Evolutionary conservation across 306 rosid genomes (phyloP), one percentile per base, ranked within the genome.

Genomic region (Begonia fuchsioides): DNA sequence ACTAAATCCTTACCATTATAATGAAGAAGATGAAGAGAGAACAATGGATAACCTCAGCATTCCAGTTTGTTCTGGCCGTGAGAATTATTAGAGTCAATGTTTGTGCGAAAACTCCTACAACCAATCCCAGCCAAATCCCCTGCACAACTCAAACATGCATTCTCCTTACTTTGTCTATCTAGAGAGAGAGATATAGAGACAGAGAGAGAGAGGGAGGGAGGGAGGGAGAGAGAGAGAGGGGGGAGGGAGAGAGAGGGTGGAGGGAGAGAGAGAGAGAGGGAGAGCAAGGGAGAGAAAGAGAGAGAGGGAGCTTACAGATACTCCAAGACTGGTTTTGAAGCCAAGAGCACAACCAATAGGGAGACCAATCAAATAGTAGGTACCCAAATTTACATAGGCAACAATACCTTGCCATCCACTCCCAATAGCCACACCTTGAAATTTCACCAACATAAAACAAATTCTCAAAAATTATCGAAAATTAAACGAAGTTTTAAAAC

Each of bases 391-490:
- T 13, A 83, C 84, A 64, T 83, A 83, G 49, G 84, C 87, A 20
- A 83, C 84, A 13, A 76, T 55, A 17, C 46, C 82, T 71, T 83
- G 93, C 94, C 94, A 78, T 68, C 87, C 87, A 56, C 81, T 78
- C 57, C 87, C 93, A 76, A 83, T 71, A 47, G 94, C 94, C 53
- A 79, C 87, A 10, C 82, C 93, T 81, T 52, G 52, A n/a, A 51
- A 63, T 8, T 15, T 46, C 50, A 44, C 38, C 32, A 18, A 8
- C 2, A 39, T 15, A 20, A 20, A 20, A 20, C 3, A 2, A 20
- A n/a, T n/a, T 20, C 26, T 19, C 26, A 19, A 19, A 12, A 19
- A 15, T 43, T 6, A 3, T 19, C n/a, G 11, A 14, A 38, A 8
- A 14, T 44, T 6, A 39, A n/a, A 13, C 74, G n/a, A 76, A 71